phyloP scores from a whole-genome alignment of 2,329 filamentous ascomycete genomes.

The Ophiostoma perfectum region DNA sequence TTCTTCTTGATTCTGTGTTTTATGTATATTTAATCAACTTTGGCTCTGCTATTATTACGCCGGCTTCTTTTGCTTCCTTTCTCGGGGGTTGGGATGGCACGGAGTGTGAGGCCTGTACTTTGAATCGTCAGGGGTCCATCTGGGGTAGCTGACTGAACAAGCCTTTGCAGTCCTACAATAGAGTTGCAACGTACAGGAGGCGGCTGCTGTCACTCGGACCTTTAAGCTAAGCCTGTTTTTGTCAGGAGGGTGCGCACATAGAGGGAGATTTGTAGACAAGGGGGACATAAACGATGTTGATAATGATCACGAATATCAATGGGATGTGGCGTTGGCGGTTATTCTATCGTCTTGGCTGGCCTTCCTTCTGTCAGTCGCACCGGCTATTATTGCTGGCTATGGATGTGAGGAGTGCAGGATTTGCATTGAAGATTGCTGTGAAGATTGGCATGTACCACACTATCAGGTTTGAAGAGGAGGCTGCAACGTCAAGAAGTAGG shows the following conservation, averaged over 20 bases:
- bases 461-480: background rate
- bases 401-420: background rate
- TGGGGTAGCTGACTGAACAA: background rate
- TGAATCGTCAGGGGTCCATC: background rate
- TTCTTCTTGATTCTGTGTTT: background rate
- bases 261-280: background rate
- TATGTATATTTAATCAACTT: background rate
- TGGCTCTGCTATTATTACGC: constrained; percentile 5
- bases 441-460: background rate
- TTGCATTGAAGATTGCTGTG: background rate
- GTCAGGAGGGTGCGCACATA: background rate
- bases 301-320: background rate
- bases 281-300: background rate
- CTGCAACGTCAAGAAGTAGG: background rate
- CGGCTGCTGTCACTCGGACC: background rate
- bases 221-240: background rate
- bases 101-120: background rate
- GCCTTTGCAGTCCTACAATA: background rate
- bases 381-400: background rate
- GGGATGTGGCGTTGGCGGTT: background rate
- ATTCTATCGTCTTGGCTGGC: background rate
- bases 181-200: background rate
- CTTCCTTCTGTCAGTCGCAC: background rate
- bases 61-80: constrained; percentile 14
- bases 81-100: background rate